Evolutionary conservation across 139 green algal genomes (phyloP).

Genomic region (Chlorella sp.): DNA sequence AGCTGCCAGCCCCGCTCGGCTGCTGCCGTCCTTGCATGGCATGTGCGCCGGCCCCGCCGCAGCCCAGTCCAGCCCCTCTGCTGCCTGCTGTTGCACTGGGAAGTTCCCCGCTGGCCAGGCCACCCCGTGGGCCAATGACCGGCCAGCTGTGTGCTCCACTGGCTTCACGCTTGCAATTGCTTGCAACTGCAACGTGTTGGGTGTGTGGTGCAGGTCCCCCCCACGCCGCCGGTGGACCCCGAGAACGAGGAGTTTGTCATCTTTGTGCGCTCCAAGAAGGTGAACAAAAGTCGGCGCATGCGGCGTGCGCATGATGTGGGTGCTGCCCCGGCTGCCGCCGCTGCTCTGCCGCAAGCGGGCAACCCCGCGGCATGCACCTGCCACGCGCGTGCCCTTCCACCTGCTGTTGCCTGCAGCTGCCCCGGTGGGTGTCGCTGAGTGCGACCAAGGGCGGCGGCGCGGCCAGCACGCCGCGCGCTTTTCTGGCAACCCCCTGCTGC

Average conservation of each 20-base stretch:
- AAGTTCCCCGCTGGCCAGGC: too few relatives aligned
- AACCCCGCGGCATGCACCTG: neutral
- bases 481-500: neutral
- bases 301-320: too few relatives aligned
- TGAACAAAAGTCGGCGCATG: slow-evolving; percentile 6
- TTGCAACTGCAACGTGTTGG: neutral
- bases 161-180: too few relatives aligned
- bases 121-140: too few relatives aligned
- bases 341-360: too few relatives aligned
- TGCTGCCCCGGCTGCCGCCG: too few relatives aligned
- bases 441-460: too few relatives aligned
- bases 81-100: too few relatives aligned
- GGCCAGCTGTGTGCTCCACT: too few relatives aligned
- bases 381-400: too few relatives aligned
- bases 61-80: too few relatives aligned
- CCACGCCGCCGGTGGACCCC: slow-evolving; percentile 70
- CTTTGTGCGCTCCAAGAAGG: slow-evolving; percentile 68
- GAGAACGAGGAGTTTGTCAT: slow-evolving; percentile 84
- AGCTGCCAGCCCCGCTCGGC: neutral
- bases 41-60: neutral
- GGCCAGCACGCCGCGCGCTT: too few relatives aligned
- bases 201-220: slow-evolving; percentile 36
- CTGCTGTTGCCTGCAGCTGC: neutral
- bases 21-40: neutral
- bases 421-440: neutral